Percentiles rank a stretch among this genome's conserved stretches.
phyloP scores from a whole-genome alignment of 495 filamentous ascomycete genomes.

The Daldinia bambusicola region DNA sequence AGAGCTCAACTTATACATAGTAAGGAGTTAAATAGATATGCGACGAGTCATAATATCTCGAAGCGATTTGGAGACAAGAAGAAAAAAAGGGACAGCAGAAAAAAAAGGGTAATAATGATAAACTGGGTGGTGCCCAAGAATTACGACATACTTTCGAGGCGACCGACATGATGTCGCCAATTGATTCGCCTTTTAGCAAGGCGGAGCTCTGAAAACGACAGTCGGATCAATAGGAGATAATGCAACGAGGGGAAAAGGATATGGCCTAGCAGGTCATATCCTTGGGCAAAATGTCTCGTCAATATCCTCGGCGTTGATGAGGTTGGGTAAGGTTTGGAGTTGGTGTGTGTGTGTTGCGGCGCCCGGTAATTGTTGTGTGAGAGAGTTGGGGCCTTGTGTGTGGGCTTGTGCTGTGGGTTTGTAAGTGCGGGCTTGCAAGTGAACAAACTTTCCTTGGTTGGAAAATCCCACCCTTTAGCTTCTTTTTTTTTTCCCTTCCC shows the following conservation, averaged over 20 bases:
- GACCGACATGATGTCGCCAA: constrained; percentile 70
- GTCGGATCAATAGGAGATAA: constrained; percentile 46
- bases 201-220: constrained; percentile 51
- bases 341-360: constrained; percentile 17
- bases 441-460: constrained; percentile 31
- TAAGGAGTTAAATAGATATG: neutral
- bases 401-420: neutral
- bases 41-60: constrained; percentile 1
- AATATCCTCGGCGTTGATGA: constrained; percentile 23
- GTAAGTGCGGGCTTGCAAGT: neutral
- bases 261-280: constrained; percentile 51
- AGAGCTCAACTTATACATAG: constrained; percentile 15
- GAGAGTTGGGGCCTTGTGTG: constrained; percentile 16
- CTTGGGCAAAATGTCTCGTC: constrained; percentile 32
- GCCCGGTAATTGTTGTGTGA: constrained; percentile 26
- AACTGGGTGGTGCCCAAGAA: constrained; percentile 7
- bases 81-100: neutral
- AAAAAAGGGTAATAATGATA: neutral
- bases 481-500: constrained; percentile 29
- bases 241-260: constrained; percentile 45
- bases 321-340: constrained; percentile 23
- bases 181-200: constrained; percentile 60
- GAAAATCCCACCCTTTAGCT: constrained; percentile 25
- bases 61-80: constrained; percentile 4
- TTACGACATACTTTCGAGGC: constrained; percentile 66